Percentiles rank a stretch among this genome's conserved stretches.
Conservation (phyloP, 2,329 filamentous ascomycete species). For the Ceratocystis papillata region DNA sequence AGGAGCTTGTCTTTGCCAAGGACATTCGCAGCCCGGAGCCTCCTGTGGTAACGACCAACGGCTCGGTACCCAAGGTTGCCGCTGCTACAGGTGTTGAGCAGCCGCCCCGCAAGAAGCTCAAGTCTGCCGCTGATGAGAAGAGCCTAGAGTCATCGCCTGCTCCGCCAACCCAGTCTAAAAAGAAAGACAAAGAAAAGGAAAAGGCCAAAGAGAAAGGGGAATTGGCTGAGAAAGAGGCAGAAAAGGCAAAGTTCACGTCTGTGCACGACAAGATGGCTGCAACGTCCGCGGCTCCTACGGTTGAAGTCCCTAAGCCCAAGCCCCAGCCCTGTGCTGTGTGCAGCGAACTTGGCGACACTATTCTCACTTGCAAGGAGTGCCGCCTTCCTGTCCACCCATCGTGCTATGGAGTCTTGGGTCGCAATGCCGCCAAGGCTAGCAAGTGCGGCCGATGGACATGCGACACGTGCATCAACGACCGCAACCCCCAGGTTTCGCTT, state of each 20-base stretch:
- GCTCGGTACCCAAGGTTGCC: conserved; percentile 24
- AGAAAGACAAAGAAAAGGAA: conserved; percentile 29
- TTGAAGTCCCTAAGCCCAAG: conserved; percentile 56
- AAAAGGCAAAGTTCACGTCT: conserved; percentile 17
- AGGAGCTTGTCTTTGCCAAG: conserved; percentile 56
- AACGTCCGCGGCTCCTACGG: neutral
- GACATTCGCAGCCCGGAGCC: conserved; percentile 33
- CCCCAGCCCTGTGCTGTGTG: conserved; percentile 79
- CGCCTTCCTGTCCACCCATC: conserved; percentile 80
- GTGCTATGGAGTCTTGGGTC: conserved; percentile 77
- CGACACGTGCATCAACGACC: conserved; percentile 92
- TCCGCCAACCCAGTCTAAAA: conserved; percentile 37
- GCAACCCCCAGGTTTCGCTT: conserved; percentile 83
- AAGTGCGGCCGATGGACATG: conserved; percentile 73
- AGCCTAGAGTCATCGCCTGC: conserved; percentile 37
- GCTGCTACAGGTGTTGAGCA: conserved; percentile 32
- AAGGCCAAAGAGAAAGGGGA: conserved; percentile 28
- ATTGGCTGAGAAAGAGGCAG: conserved; percentile 8
- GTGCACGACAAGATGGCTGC: conserved; percentile 41
- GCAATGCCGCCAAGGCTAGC: conserved; percentile 38
- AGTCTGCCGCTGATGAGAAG: conserved; percentile 40
- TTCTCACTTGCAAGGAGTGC: conserved; percentile 75
- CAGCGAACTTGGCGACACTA: conserved; percentile 60
- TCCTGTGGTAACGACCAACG: conserved; percentile 23
- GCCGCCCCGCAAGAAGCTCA: conserved; percentile 54